Base-by-base conservation (phyloP, 2,329 filamentous ascomycete genomes). In the Ophiostoma sp. region DNA sequence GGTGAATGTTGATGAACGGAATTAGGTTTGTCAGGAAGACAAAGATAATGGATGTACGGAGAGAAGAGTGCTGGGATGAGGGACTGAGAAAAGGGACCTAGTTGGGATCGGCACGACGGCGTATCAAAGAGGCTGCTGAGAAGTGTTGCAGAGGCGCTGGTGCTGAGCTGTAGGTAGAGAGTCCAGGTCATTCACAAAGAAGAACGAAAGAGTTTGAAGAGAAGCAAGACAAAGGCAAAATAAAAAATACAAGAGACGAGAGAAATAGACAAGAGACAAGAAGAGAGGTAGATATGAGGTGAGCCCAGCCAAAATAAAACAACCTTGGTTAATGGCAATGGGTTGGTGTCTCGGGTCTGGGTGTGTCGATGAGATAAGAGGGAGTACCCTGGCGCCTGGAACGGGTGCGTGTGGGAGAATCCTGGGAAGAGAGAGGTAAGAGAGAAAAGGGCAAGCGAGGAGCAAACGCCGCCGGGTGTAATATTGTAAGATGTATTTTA, bases 281-380 rank as follows among this genome's bases (percentile, higher is more conserved):
- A 52, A 52, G 45, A 49, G 27, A 60, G 55, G 14, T 27, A 49
- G 27, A 60, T 27, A 38, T 27, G 27, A 60, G 27, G 18, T 38
- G 55, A 60, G 49, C 49, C 49, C 49, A 49, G 45, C 9, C 14
- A 12, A 52, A 18, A 55, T 4, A 27, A 55, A 6, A 55, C 49
- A 55, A 9, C 18, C 49, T n/a, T 58, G 52, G 52, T 12, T 16
- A 60, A 60, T 40, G 27, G 55, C 27, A 58, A 36, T 58, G 27
- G 18, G 11, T 27, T 55, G 36, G 52, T 58, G 27, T 58, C 55
- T 18, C 55, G 27, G 49, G 55, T 60, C 27, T 64, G 16, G 40
- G n/a, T 41, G 14, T 64, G 40, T 64, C 42, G 62, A 64, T 45
- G 62, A 45, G 62, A 64, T 64, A 64, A 64, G 62, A 64, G 42